Conservation (phyloP, 2,329 filamentous ascomycete species). For the Cryphonectria naterciae region DNA sequence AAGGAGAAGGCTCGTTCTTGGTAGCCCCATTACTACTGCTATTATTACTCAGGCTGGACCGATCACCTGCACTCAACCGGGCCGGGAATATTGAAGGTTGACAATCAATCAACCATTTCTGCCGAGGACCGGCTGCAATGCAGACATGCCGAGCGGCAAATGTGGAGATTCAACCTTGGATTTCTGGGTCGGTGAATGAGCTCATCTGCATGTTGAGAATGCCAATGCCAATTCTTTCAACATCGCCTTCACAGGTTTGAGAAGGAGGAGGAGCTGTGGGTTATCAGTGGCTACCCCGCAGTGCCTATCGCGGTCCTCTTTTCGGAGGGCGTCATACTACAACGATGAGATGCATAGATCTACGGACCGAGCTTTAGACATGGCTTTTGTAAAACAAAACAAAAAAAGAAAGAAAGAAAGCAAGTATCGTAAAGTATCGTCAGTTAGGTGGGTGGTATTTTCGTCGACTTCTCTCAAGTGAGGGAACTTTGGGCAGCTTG, state of each 20-base stretch:
- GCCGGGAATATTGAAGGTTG: background rate
- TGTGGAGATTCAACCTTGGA: background rate
- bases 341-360: background rate
- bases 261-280: background rate
- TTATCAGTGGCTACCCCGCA: background rate
- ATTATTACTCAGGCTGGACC: background rate
- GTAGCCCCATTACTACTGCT: background rate
- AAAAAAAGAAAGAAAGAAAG: too few relatives aligned
- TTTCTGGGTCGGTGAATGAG: background rate
- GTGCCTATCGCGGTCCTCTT: constrained; percentile 20
- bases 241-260: background rate
- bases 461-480: background rate
- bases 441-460: background rate
- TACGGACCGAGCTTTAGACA: constrained; percentile 8
- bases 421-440: background rate
- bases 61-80: background rate
- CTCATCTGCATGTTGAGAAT: background rate
- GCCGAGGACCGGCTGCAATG: constrained; percentile 15
- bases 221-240: background rate
- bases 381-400: background rate
- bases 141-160: constrained; percentile 13
- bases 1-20: background rate
- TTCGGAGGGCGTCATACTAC: constrained; percentile 8
- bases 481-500: background rate
- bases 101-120: background rate